Evolutionary conservation across 345 rosid genomes (phyloP).

Genomic region (Salix suchowensis): DNA sequence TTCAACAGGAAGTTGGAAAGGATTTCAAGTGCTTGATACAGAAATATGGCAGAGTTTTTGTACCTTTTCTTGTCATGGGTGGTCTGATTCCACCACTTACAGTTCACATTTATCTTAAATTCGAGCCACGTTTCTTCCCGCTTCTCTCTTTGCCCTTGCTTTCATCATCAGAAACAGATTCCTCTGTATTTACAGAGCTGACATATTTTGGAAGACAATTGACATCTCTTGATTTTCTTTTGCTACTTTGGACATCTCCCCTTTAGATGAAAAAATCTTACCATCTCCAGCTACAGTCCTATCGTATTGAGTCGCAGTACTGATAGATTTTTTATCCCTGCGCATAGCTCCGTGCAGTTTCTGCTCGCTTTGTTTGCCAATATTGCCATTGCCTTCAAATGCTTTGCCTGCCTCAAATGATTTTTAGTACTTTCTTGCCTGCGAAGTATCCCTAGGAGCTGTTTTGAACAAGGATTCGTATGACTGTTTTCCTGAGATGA

Average conservation of each 20-base stretch:
- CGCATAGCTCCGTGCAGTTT: conserved; percentile 20
- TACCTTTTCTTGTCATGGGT: conserved; percentile 65
- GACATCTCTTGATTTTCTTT: conserved; percentile 32
- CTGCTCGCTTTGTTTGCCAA: conserved; percentile 26
- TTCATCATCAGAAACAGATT: conserved; percentile 19
- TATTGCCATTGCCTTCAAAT: conserved; percentile 16
- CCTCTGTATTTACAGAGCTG: conserved; percentile 14
- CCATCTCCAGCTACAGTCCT: conserved; percentile 22
- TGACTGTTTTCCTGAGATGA: conserved; percentile 56
- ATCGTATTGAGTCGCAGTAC: conserved; percentile 1
- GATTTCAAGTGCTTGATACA: neutral
- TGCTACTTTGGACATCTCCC: conserved; percentile 23
- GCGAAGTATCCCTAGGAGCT: conserved; percentile 15
- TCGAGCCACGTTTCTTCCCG: conserved; percentile 17
- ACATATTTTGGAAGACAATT: conserved; percentile 20
- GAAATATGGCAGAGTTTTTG: neutral
- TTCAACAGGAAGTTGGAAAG: neutral
- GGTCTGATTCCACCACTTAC: conserved; percentile 42
- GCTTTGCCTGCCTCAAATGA: conserved; percentile 18
- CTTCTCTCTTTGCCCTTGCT: conserved; percentile 25
- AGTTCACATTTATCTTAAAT: conserved; percentile 14
- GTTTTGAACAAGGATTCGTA: conserved; percentile 43
- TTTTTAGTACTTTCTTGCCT: conserved; percentile 22
- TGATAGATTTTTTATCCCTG: conserved; percentile 17
- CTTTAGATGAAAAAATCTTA: conserved; percentile 21